These are phyloP conservation scores for Fusarium transvaalense DNA, from an alignment of 2,329 filamentous ascomycete genomes.

Conservation along the genomic window DNA sequence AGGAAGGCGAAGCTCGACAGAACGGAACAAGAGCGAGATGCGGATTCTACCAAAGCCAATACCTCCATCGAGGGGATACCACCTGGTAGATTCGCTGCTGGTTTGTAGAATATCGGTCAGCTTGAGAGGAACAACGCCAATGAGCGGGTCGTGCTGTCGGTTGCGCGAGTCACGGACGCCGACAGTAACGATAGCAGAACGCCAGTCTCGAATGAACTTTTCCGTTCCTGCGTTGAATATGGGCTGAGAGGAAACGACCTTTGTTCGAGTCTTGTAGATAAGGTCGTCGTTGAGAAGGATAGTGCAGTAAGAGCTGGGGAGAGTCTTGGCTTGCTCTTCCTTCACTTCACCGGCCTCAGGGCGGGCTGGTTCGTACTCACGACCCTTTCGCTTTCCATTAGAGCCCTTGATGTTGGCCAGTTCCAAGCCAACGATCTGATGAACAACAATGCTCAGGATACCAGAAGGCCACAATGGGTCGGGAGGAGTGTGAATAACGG, in stretches of 20 bases:
- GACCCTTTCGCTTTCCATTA: constrained; percentile 81
- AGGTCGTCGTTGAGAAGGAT: constrained; percentile 90
- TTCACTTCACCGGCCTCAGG: constrained; percentile 84
- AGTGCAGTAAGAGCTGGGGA: constrained; percentile 95
- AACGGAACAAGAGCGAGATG: constrained; percentile 90
- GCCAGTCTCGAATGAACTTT: constrained; percentile 92
- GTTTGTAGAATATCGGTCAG: constrained; percentile 89
- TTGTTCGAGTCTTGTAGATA: constrained; percentile 92
- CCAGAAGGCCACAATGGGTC: constrained; percentile 97
- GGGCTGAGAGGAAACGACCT: constrained; percentile 92
- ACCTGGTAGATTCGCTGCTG: constrained; percentile 85
- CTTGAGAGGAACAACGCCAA: constrained; percentile 91
- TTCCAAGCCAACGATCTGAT: constrained; percentile 95
- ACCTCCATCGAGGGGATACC: constrained; percentile 97
- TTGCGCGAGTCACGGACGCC: constrained; percentile 90
- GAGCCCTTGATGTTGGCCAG: constrained; percentile 92
- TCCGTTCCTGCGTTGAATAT: constrained; percentile 98
- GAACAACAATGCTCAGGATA: constrained; percentile 85
- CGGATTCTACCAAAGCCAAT: constrained; percentile 91
- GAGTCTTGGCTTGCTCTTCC: constrained; percentile 81
- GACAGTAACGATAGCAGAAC: constrained; percentile 85
- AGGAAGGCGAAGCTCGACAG: constrained; percentile 87
- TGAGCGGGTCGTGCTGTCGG: constrained; percentile 92
- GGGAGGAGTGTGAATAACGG: constrained; percentile 88
- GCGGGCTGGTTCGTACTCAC: constrained; percentile 90